Conservation (phyloP, 768 basidiomycete genomes). For the Daedaleopsis nitida region DNA sequence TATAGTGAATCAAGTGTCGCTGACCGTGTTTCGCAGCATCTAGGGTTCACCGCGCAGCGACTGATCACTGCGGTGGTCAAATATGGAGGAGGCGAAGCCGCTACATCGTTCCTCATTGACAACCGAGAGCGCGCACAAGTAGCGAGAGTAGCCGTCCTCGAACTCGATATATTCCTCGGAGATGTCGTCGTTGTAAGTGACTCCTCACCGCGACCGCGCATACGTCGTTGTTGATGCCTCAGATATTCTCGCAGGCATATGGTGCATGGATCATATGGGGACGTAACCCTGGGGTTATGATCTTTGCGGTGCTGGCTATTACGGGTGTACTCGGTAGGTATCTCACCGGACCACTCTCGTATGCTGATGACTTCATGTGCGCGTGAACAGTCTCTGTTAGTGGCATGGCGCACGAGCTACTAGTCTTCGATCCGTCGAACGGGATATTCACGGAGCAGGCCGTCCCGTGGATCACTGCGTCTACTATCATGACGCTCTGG, state of each 20-base stretch:
- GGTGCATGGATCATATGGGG: not conserved
- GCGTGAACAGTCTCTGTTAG: too few relatives aligned
- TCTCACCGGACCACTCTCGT: too few relatives aligned
- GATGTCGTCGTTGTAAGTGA: conserved; percentile 3
- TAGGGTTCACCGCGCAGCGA: too few relatives aligned
- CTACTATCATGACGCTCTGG: not conserved
- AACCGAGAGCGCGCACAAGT: not conserved
- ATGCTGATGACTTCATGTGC: not conserved
- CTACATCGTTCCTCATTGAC: not conserved
- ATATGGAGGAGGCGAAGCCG: not conserved
- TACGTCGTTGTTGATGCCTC: too few relatives aligned
- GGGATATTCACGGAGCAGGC: not conserved
- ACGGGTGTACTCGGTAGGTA: not conserved
- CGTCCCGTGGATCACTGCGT: not conserved
- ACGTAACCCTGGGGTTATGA: not conserved
- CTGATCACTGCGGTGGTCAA: not conserved
- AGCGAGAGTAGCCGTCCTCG: not conserved
- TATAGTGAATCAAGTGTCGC: too few relatives aligned
- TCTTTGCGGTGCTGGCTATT: not conserved
- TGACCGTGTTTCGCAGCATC: too few relatives aligned
- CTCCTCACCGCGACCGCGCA: too few relatives aligned
- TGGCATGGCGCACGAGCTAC: too few relatives aligned
- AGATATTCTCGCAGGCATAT: not conserved
- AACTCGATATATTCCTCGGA: not conserved
- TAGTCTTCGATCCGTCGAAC: not conserved